Evolutionary conservation across 306 rosid species (phyloP).

Genomic region (Vigna mungo): DNA sequence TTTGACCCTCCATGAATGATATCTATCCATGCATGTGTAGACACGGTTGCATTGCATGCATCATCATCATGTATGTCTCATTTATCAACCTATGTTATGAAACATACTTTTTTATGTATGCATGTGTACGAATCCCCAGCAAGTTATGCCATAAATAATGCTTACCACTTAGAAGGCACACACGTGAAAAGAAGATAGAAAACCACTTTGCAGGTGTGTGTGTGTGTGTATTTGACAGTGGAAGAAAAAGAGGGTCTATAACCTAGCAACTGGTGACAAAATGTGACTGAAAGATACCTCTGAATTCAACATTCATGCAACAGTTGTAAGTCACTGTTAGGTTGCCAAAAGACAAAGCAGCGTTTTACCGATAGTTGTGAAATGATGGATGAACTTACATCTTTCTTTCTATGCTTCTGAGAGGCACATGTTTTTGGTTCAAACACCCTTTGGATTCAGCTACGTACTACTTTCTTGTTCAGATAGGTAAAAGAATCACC

Average conservation of each 20-base stretch:
- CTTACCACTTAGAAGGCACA: slow-evolving; percentile 20
- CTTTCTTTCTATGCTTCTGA: slow-evolving; percentile 31
- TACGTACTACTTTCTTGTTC: slow-evolving; percentile 37
- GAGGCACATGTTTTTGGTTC: slow-evolving; percentile 34
- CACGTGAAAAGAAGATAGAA: slow-evolving; percentile 36
- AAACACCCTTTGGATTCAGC: slow-evolving; percentile 41
- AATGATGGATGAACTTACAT: slow-evolving; percentile 19
- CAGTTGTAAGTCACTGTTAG: slow-evolving; percentile 43
- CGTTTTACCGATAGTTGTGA: slow-evolving; percentile 25
- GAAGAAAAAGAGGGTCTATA: slow-evolving; percentile 26
- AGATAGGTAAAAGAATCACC: slow-evolving; percentile 35
- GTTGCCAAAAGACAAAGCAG: slow-evolving; percentile 44
- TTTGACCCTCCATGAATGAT: slow-evolving; percentile 42
- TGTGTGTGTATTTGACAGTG: slow-evolving; percentile 16
- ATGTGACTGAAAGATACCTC: slow-evolving; percentile 16
- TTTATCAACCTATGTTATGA: not conserved
- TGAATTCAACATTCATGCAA: slow-evolving; percentile 24
- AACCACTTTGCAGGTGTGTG: slow-evolving; percentile 19
- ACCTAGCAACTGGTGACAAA: slow-evolving; percentile 19
- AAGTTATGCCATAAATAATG: slow-evolving; percentile 7
- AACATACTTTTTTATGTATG: slow-evolving; percentile 14
- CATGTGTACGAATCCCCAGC: not conserved
- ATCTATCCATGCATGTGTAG: slow-evolving; percentile 33
- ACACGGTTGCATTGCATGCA: too few species aligned
- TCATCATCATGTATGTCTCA: not conserved